Evolutionary conservation across 306 rosid species (phyloP).

Genomic region (Cicer judaicum): DNA sequence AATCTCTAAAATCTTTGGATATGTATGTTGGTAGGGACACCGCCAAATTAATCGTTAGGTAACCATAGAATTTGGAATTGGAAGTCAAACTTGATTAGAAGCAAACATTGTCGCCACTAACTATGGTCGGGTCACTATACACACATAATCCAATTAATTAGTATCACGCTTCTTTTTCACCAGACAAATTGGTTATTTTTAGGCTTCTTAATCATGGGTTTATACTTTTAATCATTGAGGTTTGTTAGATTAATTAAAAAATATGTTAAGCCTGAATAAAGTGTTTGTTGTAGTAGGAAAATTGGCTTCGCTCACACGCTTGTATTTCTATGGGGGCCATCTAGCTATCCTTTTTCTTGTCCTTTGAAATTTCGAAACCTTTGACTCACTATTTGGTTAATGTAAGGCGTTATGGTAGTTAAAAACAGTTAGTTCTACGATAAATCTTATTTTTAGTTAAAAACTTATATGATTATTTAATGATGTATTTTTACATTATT

Average conservation of each 20-base stretch:
- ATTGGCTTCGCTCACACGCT: slow-evolving; percentile 45
- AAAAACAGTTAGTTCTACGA: neutral
- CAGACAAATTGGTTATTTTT: slow-evolving; percentile 53
- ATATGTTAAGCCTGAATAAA: slow-evolving; percentile 31
- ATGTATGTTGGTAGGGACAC: slow-evolving; percentile 68
- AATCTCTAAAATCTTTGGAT: slow-evolving; percentile 44
- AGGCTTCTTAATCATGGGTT: slow-evolving; percentile 53
- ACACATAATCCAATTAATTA: slow-evolving; percentile 38
- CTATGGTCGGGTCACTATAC: slow-evolving; percentile 55
- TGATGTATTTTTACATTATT: no score
- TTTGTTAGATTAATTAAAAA: slow-evolving; percentile 45
- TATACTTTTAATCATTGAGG: slow-evolving; percentile 66
- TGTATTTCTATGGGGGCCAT: slow-evolving; percentile 38
- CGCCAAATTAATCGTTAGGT: slow-evolving; percentile 61
- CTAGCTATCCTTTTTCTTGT: slow-evolving; percentile 15
- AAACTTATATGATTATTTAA: no score
- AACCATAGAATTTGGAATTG: slow-evolving; percentile 33
- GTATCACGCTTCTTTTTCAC: slow-evolving; percentile 41
- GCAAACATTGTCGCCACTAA: slow-evolving; percentile 59
- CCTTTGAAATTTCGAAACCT: slow-evolving; percentile 30
- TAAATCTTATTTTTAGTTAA: no score
- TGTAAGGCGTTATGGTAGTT: neutral
- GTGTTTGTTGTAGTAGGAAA: slow-evolving; percentile 21
- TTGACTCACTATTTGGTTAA: slow-evolving; percentile 27
- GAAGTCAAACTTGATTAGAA: slow-evolving; percentile 47